A percentile compares a stretch with the other conserved stretches of the same genome.
Evolutionary conservation across 2,329 filamentous ascomycete genomes (phyloP).

Genomic region (Diplodia mutila): DNA sequence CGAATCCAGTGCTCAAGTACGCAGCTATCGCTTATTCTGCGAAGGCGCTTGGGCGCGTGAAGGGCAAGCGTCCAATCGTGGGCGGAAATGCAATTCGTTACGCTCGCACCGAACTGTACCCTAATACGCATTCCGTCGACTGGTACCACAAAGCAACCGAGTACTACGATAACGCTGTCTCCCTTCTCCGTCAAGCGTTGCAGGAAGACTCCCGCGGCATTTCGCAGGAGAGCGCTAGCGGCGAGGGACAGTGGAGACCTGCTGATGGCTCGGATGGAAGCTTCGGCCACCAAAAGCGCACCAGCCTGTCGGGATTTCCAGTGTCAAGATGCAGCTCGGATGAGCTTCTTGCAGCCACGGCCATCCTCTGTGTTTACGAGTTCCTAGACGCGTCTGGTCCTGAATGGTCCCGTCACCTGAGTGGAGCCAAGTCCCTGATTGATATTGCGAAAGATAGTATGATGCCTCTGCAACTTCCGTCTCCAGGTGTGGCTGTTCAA

Average conservation of each 20-base stretch:
- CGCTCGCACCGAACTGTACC: conserved; percentile 58
- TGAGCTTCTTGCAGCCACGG: conserved; percentile 66
- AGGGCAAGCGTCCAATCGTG: conserved; percentile 55
- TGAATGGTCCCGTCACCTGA: conserved; percentile 68
- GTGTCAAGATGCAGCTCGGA: conserved; percentile 53
- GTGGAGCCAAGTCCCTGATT: conserved; percentile 66
- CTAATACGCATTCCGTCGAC: conserved; percentile 53
- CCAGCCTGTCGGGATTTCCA: conserved; percentile 47
- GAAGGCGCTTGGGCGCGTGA: conserved; percentile 62
- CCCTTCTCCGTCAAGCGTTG: conserved; percentile 47
- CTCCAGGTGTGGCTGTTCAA: conserved; percentile 39
- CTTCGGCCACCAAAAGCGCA: conserved; percentile 42
- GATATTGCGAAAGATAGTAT: conserved; percentile 57
- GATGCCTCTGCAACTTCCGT: conserved; percentile 50
- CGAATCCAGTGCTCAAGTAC: conserved; percentile 55
- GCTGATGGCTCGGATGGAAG: conserved; percentile 23
- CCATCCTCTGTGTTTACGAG: conserved; percentile 70
- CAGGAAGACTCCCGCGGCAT: conserved; percentile 37
- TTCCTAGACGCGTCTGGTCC: conserved; percentile 67
- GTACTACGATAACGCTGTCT: conserved; percentile 63
- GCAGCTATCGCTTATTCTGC: conserved; percentile 65
- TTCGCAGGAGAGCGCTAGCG: conserved; percentile 34
- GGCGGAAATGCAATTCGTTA: conserved; percentile 54
- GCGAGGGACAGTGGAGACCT: conserved; percentile 26
- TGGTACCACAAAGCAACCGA: conserved; percentile 65